Evolutionary conservation across 495 filamentous ascomycete genomes (phyloP).

Genomic region (Choiromyces venosus): DNA sequence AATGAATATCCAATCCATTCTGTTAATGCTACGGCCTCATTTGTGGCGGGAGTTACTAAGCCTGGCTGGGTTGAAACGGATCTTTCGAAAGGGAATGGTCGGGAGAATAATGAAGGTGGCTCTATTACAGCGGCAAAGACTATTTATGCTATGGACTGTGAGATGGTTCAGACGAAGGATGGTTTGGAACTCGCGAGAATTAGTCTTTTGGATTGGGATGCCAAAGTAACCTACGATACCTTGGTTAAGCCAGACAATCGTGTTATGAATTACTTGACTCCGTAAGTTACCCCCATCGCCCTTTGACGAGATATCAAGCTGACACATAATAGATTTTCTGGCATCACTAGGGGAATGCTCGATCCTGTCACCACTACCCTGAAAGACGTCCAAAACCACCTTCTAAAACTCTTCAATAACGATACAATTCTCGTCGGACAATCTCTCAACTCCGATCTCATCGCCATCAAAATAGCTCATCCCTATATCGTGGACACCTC

Average conservation of each 20-base stretch:
- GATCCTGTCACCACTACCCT: conserved; percentile 76
- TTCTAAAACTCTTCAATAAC: conserved; percentile 64
- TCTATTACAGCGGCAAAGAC: conserved; percentile 76
- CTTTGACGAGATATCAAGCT: conserved; percentile 2
- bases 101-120: conserved; percentile 66
- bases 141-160: conserved; percentile 84
- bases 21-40: conserved; percentile 24
- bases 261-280: conserved; percentile 85
- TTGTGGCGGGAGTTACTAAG: neutral
- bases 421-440: conserved; percentile 79
- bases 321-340: conserved; percentile 54
- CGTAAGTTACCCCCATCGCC: conserved; percentile 43
- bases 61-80: conserved; percentile 80
- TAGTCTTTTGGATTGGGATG: conserved; percentile 80
- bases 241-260: conserved; percentile 82
- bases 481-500: conserved; percentile 89
- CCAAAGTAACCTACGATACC: conserved; percentile 73
- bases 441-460: conserved; percentile 83
- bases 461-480: conserved; percentile 75
- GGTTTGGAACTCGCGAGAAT: conserved; percentile 79
- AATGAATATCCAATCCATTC: conserved; percentile 79
- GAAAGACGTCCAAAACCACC: conserved; percentile 69
- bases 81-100: conserved; percentile 58
- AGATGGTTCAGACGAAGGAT: conserved; percentile 82
- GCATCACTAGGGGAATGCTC: conserved; percentile 80